Base-by-base conservation (phyloP, 2,329 filamentous ascomycete species). In the Knufia petricola region DNA sequence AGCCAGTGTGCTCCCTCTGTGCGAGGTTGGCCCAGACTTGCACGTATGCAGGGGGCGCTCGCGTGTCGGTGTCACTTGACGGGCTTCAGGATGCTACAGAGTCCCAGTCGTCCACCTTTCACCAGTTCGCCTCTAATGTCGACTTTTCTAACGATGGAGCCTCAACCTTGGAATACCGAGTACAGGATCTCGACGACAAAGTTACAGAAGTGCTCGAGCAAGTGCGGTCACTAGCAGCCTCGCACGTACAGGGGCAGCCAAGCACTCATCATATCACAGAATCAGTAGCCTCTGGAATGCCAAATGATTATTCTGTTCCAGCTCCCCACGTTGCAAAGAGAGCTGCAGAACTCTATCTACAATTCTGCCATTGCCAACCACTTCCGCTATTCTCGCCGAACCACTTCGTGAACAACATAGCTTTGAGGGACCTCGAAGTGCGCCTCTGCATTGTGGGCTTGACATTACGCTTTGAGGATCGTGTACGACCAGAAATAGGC, bases 301-400 rank as follows among this genome's bases (percentile, higher is more conserved):
- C 32, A 17, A 36, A 26, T 20, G 34, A 26, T 50, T 15, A 13
- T 21, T 52, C 44, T 15, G 23, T 55, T 26, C 53, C 51, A 10
- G 26, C 46, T 2, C 41, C 41, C 46, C 34, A 48, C 20, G 23
- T 31, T 2, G 26, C 52, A 10, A 19, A 28, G 13, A 44, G 49
- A 15, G 52, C 53, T 8, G 48, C 54, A 3, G 48, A 64, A 7
- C 53, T 61, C 2, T 66, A 62, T 43, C 51, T 63, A 9, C 59
- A 38, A 1, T 63, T 59, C 23, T 64, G 63, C 46, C 61, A 65
- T 30, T 60, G 54, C n/a, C 64, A 65, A 21, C 64, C 63, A 20
- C 52, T 65, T 13, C 57, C 60, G 1, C 50, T 65, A 2, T 66
- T 65, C 36, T 52, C 58, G 7, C 49, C 48, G 8, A 42, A 49